Conservation (phyloP, 352 stramenopile genomes). For the Phytophthora parvispora region DNA sequence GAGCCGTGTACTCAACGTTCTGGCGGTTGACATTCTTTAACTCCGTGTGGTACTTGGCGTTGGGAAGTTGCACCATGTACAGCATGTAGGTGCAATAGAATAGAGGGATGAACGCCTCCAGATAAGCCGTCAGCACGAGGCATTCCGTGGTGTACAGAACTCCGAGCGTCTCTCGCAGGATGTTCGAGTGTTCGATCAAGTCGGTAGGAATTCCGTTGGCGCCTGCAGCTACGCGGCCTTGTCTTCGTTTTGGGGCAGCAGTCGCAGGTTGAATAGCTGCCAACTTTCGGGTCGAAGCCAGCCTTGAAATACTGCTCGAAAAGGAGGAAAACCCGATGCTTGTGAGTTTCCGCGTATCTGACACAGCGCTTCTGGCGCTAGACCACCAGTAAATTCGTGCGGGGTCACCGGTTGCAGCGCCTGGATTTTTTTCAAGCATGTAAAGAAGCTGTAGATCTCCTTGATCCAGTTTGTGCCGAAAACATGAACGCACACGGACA, state of each 20-base stretch:
- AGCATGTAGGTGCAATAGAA: constrained; percentile 41
- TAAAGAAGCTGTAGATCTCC: constrained; percentile 1
- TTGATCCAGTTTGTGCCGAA: constrained; percentile 1
- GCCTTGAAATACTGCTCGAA: background rate
- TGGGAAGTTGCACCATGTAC: constrained; percentile 33
- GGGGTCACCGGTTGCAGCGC: background rate
- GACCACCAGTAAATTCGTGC: background rate
- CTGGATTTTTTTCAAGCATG: constrained; percentile 2
- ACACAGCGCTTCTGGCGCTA: background rate
- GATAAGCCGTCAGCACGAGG: constrained; percentile 43
- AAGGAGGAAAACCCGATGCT: background rate
- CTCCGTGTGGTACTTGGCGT: constrained; percentile 48
- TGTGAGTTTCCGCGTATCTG: background rate
- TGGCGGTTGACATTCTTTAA: constrained; percentile 16
- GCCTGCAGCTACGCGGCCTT: background rate
- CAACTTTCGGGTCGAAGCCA: background rate
- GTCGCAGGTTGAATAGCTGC: background rate
- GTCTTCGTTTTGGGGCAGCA: background rate
- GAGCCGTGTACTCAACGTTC: constrained; percentile 7
- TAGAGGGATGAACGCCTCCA: constrained; percentile 45
- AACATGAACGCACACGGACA: constrained; percentile 14
- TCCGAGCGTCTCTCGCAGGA: constrained; percentile 18
- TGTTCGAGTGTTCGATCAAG: background rate
- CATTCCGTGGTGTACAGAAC: constrained; percentile 46
- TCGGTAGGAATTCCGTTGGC: background rate